Evolutionary conservation across 2,329 filamentous ascomycete genomes (phyloP).

Genomic region (Decorospora gaudefroyi): DNA sequence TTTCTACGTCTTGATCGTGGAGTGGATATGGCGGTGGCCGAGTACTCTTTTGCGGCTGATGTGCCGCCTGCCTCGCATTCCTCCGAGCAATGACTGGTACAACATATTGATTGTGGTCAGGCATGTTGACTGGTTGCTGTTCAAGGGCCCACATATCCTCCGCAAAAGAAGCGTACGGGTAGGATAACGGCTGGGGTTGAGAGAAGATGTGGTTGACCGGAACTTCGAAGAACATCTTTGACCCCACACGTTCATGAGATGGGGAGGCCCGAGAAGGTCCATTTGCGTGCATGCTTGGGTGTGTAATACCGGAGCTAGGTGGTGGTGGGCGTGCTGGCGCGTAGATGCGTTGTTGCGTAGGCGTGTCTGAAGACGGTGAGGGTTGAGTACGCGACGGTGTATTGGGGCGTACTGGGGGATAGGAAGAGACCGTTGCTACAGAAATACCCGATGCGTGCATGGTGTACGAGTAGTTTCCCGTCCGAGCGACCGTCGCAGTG

Average conservation of each 20-base stretch:
- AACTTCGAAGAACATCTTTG: not conserved
- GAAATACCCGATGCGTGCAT: not conserved
- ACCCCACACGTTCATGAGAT: not conserved
- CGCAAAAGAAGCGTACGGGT: not conserved
- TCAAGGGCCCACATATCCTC: not conserved
- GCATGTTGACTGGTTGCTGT: conserved; percentile 2
- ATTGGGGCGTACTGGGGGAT: not conserved
- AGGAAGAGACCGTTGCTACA: not conserved
- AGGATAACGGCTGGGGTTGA: not conserved
- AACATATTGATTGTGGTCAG: conserved; percentile 2
- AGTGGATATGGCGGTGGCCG: conserved; percentile 6
- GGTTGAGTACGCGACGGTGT: not conserved
- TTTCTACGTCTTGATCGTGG: not conserved
- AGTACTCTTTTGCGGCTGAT: not conserved
- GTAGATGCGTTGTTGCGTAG: not conserved
- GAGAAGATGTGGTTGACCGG: not conserved
- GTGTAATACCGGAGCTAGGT: not conserved
- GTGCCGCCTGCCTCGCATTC: not conserved
- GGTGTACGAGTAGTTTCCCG: not conserved
- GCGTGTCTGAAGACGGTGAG: not conserved
- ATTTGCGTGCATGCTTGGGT: not conserved
- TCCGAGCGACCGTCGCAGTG: not conserved
- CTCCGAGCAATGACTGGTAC: not conserved
- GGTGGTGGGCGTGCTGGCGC: not conserved
- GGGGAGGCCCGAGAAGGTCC: not conserved